Evolutionary conservation across 768 basidiomycete species (phyloP), one percentile per base, ranked within the genome.

Genomic region (Suillus alpinus): DNA sequence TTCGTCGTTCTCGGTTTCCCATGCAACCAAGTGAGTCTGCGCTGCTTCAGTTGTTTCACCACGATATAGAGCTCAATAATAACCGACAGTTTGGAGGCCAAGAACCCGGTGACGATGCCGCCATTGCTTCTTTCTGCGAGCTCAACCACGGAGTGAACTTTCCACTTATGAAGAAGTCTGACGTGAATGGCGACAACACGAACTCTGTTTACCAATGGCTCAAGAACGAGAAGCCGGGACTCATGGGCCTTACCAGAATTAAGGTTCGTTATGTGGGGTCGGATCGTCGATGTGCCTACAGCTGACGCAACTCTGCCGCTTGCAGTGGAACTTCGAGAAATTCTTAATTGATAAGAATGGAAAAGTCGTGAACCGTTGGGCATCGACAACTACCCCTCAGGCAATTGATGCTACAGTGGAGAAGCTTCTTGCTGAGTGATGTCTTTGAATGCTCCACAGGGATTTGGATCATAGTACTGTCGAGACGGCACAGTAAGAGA

Each of bases 261-360:
- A 50, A 20, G 29, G 56, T 46, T 7, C 41, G 43, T 46, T 9
- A 47, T 58, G 10, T 36, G 39, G 31, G 50, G 55, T 5, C 4
- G 26, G 44, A 90, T 92, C 3, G 46, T 47, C 29, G 13, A 39
- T 39, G 18, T 9, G n/a, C 44, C 44, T 65, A 6, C 64, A 53
- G 3, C 36, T 53, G 16, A 53, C 16, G 20, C 37, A 20, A 32
- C 13, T n/a, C 14, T 23, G 2, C 7, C 18, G 31, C 18, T 51
- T 46, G 37, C 60, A 91, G 88, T 94, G 92, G 93, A 94, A 94
- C 75, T 94, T 94, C 73, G 91, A 92, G 74, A 92, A 92, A 73
- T 95, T 95, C 79, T 77, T 95, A 60, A 76, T 95, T 47, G 82
- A 94, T 73, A 85, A 85, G 39, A 3, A 46, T 14, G 14, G 34